Conservation (phyloP, 495 filamentous ascomycete species). For the Podospora fimiseda region DNA sequence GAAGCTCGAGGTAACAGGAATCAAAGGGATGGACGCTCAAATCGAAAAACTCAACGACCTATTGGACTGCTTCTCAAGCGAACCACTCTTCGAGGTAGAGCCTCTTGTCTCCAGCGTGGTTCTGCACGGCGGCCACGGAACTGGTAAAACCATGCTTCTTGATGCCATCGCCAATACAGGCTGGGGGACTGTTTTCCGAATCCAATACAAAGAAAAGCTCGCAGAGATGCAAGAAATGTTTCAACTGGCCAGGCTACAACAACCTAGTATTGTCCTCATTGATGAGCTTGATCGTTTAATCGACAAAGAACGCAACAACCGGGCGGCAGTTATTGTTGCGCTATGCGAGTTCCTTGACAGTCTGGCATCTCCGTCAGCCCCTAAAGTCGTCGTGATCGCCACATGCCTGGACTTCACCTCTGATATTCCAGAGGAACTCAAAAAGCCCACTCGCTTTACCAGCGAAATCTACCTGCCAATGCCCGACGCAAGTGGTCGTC, state of each 20-base stretch:
- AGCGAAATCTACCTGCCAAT: conserved; percentile 74
- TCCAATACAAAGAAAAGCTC: conserved; percentile 51
- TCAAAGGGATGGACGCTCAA: conserved; percentile 60
- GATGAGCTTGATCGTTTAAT: conserved; percentile 75
- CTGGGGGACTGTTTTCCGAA: conserved; percentile 60
- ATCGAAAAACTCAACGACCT: conserved; percentile 60
- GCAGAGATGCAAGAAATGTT: conserved; percentile 63
- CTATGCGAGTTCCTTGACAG: conserved; percentile 49
- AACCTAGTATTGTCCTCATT: conserved; percentile 78
- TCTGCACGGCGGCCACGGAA: conserved; percentile 76
- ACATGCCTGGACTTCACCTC: conserved; percentile 66
- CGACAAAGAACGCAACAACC: conserved; percentile 51
- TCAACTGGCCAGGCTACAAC: conserved; percentile 58
- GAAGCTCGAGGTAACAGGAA: conserved; percentile 38
- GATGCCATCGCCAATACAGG: conserved; percentile 56
- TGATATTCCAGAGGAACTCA: conserved; percentile 67
- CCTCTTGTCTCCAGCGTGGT: conserved; percentile 53
- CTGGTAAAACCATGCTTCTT: conserved; percentile 71
- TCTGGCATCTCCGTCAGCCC: conserved; percentile 34
- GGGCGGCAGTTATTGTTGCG: conserved; percentile 40
- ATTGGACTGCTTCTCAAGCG: conserved; percentile 49
- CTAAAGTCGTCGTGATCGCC: conserved; percentile 58
- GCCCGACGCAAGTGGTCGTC: conserved; percentile 64
- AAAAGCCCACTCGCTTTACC: conserved; percentile 58
- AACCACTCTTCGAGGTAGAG: conserved; percentile 24